Percentiles rank a stretch among this genome's conserved stretches.
Conservation (phyloP, 352 stramenopile species). For the Elongisporangium undulatum region DNA sequence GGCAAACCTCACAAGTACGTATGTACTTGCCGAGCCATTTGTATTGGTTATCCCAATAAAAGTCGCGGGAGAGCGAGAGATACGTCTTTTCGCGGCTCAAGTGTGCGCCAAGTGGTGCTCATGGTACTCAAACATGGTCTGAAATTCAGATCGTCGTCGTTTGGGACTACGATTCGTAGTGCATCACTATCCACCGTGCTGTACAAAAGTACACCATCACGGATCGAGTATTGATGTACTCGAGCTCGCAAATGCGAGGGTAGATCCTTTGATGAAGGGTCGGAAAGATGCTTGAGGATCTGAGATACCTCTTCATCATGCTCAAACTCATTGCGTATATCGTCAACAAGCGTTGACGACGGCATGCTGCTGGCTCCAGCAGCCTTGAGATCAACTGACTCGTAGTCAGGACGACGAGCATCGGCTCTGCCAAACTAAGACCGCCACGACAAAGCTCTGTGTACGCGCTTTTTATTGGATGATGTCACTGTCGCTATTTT, state of each 20-base stretch:
- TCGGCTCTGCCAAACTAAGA: slow-evolving; percentile 13
- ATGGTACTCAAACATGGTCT: slow-evolving; percentile 14
- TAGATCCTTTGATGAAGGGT: not conserved
- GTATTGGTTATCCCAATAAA: slow-evolving; percentile 22
- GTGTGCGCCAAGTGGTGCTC: slow-evolving; percentile 11
- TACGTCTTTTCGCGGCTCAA: slow-evolving; percentile 24
- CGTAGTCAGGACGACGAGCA: slow-evolving; percentile 12
- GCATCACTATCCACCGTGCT: slow-evolving; percentile 1
- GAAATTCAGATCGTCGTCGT: slow-evolving; percentile 6
- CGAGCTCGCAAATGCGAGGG: not conserved
- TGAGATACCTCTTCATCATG: not conserved
- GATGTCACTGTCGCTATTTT: too few species aligned
- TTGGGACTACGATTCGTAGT: slow-evolving; percentile 5
- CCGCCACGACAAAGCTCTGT: too few species aligned
- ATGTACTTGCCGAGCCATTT: slow-evolving; percentile 24
- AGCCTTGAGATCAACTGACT: not conserved
- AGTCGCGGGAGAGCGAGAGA: slow-evolving; percentile 7
- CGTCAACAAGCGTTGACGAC: not conserved
- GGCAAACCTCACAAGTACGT: slow-evolving; percentile 16
- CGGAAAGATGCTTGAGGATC: slow-evolving; percentile 8
- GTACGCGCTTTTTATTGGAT: too few species aligned
- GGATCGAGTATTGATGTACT: not conserved
- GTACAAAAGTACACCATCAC: slow-evolving; percentile 7
- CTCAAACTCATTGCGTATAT: not conserved
- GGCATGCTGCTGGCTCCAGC: not conserved